Conservation (phyloP, 768 basidiomycete genomes). For the Trametopsis cervina region DNA sequence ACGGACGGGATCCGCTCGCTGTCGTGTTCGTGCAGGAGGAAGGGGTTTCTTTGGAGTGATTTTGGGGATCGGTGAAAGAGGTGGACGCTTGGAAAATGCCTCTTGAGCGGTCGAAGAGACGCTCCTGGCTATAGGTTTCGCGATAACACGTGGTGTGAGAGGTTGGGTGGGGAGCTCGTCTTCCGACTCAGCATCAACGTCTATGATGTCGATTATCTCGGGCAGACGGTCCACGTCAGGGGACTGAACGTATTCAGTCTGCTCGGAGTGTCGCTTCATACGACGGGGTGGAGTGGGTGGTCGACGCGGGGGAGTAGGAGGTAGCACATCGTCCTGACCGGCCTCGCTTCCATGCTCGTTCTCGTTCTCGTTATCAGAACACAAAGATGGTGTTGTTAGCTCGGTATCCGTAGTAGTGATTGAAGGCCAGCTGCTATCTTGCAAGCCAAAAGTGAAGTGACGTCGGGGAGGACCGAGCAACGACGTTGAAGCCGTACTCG, state of each 20-base stretch:
- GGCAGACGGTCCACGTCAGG: constrained; percentile 3
- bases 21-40: constrained; percentile 42
- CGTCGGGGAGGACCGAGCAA: constrained; percentile 7
- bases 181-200: constrained; percentile 17
- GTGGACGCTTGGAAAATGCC: constrained; percentile 39
- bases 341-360: too few species aligned
- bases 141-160: too few species aligned
- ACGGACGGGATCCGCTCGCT: constrained; percentile 1
- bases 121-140: too few species aligned
- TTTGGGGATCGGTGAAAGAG: constrained; percentile 56
- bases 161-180: too few species aligned
- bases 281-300: constrained; percentile 3
- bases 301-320: constrained; percentile 30
- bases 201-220: constrained; percentile 15
- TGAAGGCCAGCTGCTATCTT: constrained; percentile 26
- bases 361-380: constrained; percentile 62
- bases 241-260: neutral
- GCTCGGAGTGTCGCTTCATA: constrained; percentile 1
- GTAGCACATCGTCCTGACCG: constrained; percentile 36
- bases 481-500: constrained; percentile 14
- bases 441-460: constrained; percentile 5
- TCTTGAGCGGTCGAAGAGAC: too few species aligned
- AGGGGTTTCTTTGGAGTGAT: constrained; percentile 45
- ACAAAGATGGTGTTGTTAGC: constrained; percentile 59
- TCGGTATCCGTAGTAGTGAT: constrained; percentile 32